Evolutionary conservation across 257 asterid genomes (phyloP), one percentile per base, ranked within the genome.

Genomic region (Plectranthus barbatus): DNA sequence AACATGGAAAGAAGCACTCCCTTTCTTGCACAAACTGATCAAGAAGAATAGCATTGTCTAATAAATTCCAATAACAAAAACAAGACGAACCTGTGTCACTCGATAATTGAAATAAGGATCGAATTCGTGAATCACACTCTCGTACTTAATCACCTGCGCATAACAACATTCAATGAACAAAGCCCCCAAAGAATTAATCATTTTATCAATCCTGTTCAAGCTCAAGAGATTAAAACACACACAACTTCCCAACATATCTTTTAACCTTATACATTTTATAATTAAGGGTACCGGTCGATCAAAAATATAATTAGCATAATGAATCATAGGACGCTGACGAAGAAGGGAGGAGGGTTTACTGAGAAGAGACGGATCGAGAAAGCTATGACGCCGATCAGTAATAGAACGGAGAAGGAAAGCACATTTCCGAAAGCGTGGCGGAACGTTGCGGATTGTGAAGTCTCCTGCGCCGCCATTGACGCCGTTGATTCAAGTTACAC

Each of bases 301-400:
- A 47, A 26, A 44, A 42, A 59, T n/a, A 44, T 45, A 72, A 23
- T 37, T 6, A 72, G n/a, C 2, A 49, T 3, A 41, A 8, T 21
- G 29, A 7, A 39, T 48, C 21, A 34, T 8, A n/a, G n/a, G n/a
- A n/a, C n/a, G n/a, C n/a, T n/a, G n/a, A n/a, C n/a, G 14, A 24
- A 40, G 26, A 33, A 31, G 60, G 48, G 26, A 70, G 20, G 26
- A 40, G 54, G 58, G 9, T 56, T 74, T 78, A 92, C 99, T 6
- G 99, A 92, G 80, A 92, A 92, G 4, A 89, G 84, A 66, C 99
- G 99, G 96, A 92, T 92, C 85, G 99, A 89, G 92, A 92, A 92
- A 60, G 97, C 99, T 39, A 72, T 66, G 48, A 90, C 84, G 51
- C 99, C 99, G 69, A 92, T 92, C 69, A 92, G 88, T 37, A 89